Evolutionary conservation across 2,329 filamentous ascomycete genomes (phyloP).

Genomic region (Teratosphaeriaceae sp.): DNA sequence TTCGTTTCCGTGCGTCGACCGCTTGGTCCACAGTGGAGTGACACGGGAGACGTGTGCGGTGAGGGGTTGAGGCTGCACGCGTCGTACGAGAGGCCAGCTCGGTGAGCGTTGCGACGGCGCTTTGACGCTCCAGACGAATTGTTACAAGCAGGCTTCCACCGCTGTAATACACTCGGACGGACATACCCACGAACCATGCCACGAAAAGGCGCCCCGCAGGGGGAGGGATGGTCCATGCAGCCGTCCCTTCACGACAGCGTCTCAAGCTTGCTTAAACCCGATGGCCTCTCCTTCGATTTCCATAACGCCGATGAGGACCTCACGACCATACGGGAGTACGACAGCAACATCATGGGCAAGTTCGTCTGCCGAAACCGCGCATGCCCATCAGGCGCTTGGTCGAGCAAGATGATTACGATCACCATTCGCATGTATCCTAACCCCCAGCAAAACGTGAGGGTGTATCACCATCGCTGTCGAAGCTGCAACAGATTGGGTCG

Average conservation of each 20-base stretch:
- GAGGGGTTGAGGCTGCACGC: background rate
- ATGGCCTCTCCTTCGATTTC: background rate
- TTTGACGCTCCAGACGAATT: background rate
- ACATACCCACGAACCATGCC: background rate
- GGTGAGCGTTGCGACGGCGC: background rate
- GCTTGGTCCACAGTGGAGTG: background rate
- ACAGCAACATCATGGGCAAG: background rate
- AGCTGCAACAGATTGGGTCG: background rate
- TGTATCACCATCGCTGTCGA: constrained; percentile 1
- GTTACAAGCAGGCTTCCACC: background rate
- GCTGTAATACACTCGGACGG: background rate
- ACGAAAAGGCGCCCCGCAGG: background rate
- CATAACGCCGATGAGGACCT: constrained; percentile 1
- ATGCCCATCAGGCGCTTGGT: background rate
- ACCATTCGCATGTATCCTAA: background rate
- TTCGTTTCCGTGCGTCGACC: background rate
- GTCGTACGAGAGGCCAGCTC: background rate
- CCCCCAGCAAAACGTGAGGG: background rate
- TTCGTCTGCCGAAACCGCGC: background rate
- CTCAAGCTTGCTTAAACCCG: background rate
- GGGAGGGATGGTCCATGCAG: background rate
- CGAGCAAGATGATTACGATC: background rate
- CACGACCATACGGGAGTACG: background rate
- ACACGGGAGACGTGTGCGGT: background rate
- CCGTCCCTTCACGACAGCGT: background rate